Conservation (phyloP, 371 early-diverging fungal genomes). For the Syncephalastrum monosporum region DNA sequence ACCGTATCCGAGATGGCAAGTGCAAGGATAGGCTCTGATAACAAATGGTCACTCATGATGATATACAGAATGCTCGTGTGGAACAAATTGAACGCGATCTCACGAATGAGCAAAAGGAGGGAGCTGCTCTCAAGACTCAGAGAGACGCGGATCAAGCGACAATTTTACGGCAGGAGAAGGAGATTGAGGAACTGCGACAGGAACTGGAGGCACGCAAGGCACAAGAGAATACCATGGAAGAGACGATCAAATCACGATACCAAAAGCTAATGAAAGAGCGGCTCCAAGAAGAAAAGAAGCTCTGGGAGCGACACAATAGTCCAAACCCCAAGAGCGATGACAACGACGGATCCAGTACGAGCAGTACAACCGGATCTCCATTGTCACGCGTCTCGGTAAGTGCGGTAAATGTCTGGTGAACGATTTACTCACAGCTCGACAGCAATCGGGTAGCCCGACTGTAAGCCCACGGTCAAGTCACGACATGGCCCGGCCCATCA, state of each 20-base stretch:
- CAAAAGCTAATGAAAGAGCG: constrained; percentile 42
- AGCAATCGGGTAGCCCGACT: constrained; percentile 18
- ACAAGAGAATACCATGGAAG: constrained; percentile 37
- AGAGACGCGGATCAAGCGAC: constrained; percentile 22
- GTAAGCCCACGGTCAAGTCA: constrained; percentile 40
- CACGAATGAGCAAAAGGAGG: constrained; percentile 21
- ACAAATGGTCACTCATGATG: not conserved
- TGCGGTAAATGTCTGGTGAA: no score
- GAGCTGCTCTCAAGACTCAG: constrained; percentile 20
- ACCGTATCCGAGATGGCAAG: constrained; percentile 24
- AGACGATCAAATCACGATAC: constrained; percentile 41
- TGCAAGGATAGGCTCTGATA: not conserved
- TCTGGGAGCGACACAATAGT: constrained; percentile 28
- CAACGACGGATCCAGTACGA: not conserved
- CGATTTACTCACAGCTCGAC: not conserved
- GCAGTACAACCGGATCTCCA: not conserved
- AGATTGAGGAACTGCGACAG: constrained; percentile 22
- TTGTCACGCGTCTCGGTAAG: no score
- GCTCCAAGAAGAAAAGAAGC: constrained; percentile 35
- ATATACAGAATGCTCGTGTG: constrained; percentile 10
- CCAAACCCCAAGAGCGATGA: constrained; percentile 2
- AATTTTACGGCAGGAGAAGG: constrained; percentile 27
- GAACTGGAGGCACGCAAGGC: constrained; percentile 30
- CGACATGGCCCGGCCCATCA: constrained; percentile 18
- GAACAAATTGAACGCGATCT: constrained; percentile 29